Base-by-base conservation (phyloP, 768 basidiomycete genomes). In the Mycena rebaudengoi region DNA sequence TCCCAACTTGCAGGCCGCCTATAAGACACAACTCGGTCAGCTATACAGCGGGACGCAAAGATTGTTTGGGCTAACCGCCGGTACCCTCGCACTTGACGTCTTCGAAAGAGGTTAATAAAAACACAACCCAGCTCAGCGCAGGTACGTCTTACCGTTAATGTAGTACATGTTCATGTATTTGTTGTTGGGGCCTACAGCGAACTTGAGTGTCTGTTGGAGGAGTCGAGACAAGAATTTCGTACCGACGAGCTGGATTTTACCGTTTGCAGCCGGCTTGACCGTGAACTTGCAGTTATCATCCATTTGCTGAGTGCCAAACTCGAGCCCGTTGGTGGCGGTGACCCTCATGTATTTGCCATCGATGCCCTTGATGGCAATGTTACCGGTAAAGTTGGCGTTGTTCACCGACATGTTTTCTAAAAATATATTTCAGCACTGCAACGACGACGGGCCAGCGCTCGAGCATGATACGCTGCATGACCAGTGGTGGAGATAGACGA, bases 161-260 rank as follows among this genome's bases (percentile, higher is more conserved):
- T 45, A 56, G 54, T 50, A 58, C 44, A 58, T 58, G 32, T 58
- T 58, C 32, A 58, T 45, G 13, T 46, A 58, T 58, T 58, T 58
- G 1, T 21, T 21, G 23, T 46, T 58, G 30, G 8, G 4, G 25
- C 20, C 26, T 25, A 30, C 18, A 18, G 21, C 7, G 10, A 57
- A 33, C 30, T 23, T 18, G 11, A 21, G 8, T n/a, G 18, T n/a
- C 7, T 2, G n/a, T 23, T 5, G 18, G n/a, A 29, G 28, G 18
- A 57, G 29, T 11, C 14, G 13, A 29, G 18, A 28, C 32, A 59
- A 59, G 39, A 39, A 11, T 23, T 32, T 23, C n/a, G n/a, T 43
- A 52, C 59, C 40, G 41, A 51, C 10, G 30, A 60, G 59, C 20
- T 52, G 39, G 49, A 60, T 28, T n/a, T 52, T 52, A 16, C n/a